Evolutionary conservation across 352 stramenopile species (phyloP), one percentile per base, ranked within the genome.

Genomic region (Blastocystis sp.): DNA sequence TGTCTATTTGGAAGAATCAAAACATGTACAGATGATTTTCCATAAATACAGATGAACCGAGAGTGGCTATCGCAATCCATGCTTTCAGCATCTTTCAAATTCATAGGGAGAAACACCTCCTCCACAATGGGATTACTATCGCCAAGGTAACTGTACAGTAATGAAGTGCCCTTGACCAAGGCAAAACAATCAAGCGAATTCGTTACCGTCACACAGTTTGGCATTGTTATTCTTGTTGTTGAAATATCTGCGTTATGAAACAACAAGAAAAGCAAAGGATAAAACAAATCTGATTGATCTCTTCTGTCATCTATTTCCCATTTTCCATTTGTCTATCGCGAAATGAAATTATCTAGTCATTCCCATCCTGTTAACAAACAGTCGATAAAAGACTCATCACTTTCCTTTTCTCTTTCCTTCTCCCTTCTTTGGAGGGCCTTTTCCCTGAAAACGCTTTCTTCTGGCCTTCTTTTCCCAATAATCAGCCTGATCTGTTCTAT

Each of bases 391-490:
- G 54, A 61, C 19, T 12, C 9, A 61, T 32, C 6, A 61, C 54
- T 61, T 32, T 2, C 54, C 54, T 51, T 66, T 63, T 63, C 71
- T 83, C 37, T 66, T 83, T 87, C 37, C 56, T n/a, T 87, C 77
- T 56, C 77, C 77, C 58, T 87, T 87, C 77, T 87, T 87, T 87
- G 77, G 77, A 78, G 77, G 77, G 51, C 77, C 77, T 42, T 78
- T 87, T 51, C 77, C 77, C 77, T 87, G 77, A 39, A 87, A 78
- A 54, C 65, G 77, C 57, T 57, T 66, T 65, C 65, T 87, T 21
- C 57, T 32, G 54, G 77, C 77, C 65, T 87, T 87, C 59, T 78
- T 74, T 37, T 87, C 77, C 77, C 77, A 87, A 29, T 87, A 87
- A 49, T 78, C 77, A 1, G 37, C 65, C 11, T 57, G 37, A 21